A percentile compares a stretch with the other conserved stretches of the same genome.
Conservation (phyloP, 371 early-diverging fungal genomes). For the Rhizopus arrhizus region DNA sequence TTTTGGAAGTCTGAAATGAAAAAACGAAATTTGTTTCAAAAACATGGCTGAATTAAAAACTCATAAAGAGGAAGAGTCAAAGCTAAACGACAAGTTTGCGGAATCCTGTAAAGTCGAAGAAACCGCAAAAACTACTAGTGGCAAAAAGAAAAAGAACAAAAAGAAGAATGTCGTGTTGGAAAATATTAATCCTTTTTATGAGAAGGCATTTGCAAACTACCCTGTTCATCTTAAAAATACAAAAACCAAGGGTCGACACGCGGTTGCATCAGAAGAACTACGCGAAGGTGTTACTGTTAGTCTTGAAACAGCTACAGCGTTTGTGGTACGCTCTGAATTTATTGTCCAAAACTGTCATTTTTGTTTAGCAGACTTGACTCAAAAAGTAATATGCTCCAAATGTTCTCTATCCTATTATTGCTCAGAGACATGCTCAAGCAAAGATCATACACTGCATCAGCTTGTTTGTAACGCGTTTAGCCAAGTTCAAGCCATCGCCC, state of each 20-base stretch:
- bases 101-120: not conserved
- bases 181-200: constrained; percentile 24
- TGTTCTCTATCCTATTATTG: constrained; percentile 67
- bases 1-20: too few relatives aligned
- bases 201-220: constrained; percentile 23
- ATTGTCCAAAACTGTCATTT: constrained; percentile 61
- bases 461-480: constrained; percentile 55
- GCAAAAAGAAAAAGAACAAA: constrained; percentile 18
- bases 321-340: constrained; percentile 61
- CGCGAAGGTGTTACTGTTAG: constrained; percentile 56
- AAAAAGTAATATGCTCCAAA: constrained; percentile 47
- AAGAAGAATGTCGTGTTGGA: constrained; percentile 11
- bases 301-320: constrained; percentile 58
- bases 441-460: constrained; percentile 46
- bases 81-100: not conserved
- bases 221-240: constrained; percentile 41
- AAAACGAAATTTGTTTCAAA: too few relatives aligned
- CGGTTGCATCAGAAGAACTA: constrained; percentile 54
- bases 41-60: too few relatives aligned
- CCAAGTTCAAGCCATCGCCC: constrained; percentile 51
- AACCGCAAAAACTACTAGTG: not conserved
- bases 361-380: constrained; percentile 53
- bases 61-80: too few relatives aligned
- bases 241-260: constrained; percentile 66
- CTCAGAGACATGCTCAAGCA: constrained; percentile 55